Evolutionary conservation across 306 rosid genomes (phyloP), one percentile per base, ranked within the genome.

Genomic region (Notholithocarpus densiflorus): DNA sequence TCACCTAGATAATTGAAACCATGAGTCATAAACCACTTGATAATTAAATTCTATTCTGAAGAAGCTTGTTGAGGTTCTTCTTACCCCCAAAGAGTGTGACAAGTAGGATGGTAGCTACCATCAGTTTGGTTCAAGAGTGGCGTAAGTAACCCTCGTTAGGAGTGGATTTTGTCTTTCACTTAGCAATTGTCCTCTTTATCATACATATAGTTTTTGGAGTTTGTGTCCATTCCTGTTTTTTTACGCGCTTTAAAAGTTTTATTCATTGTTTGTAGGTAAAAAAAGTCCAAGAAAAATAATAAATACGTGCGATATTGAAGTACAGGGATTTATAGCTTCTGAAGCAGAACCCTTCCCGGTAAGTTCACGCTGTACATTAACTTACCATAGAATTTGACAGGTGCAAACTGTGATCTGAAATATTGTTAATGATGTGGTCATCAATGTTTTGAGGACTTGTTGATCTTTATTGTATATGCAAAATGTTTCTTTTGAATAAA

Each of bases 271-370:
- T 82, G 71, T 23, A 88, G 91, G 78, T 71, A 72, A 81, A 75
- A 80, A 71, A 70, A 66, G 59, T 79, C 20, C 77, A 43, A 73
- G 74, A 78, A 11, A 53, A n/a, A 74, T 5, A 61, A 27, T 54
- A 64, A 26, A 80, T 5, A 68, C 11, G 51, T 31, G 20, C 31
- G 79, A 83, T 11, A 7, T 8, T 24, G 79, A 81, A 74, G 78
- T 55, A 57, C 80, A 87, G 68, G 84, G 79, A 71, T 64, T 43
- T 71, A 77, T 55, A 24, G 71, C 45, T 70, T 52, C 80, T 45
- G 96, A 80, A 71, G 79, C 81, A 60, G 85, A 94, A 82, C 64
- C 83, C 24, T 68, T 79, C 52, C 78, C 53, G 81, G 97, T 92
- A 75, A 79, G 88, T 83, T 79, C 73, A 48, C 53, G 72, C 9